Base-by-base conservation (phyloP, 768 basidiomycete species). In the Strobilomyces dryophilus region DNA sequence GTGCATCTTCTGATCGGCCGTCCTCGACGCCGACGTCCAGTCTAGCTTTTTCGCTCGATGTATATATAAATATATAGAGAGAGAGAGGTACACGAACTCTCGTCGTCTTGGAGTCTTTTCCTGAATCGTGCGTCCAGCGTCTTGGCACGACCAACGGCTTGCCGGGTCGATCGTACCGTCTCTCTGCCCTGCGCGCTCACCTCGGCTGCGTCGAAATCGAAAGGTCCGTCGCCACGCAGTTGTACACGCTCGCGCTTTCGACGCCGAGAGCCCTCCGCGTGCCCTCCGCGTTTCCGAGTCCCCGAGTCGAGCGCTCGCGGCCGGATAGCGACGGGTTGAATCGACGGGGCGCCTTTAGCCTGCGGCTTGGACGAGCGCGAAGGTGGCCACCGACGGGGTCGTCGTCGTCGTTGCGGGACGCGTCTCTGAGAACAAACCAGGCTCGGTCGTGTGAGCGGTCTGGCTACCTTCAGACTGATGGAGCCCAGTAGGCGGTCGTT, bases 231-330 rank as follows among this genome's bases (percentile, higher is more conserved):
- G 27, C 40, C 14, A n/a, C 5, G 20, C 7, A 60, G 59, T 56
- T n/a, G 20, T 60, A 56, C 20, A 56, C 54, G 17, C 31, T 61
- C 21, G 61, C 58, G 11, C 53, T 57, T 21, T 39, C 57, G 43
- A 51, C 29, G 12, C 40, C 61, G 54, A 51, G 20, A 50, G 59
- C 55, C 17, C 2, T 31, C 41, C 27, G 27, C 10, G 15, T 4
- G 4, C 9, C 8, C 8, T 8, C 15, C 37, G 37, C n/a, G 37
- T 18, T 10, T 5, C 18, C 10, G 5, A 39, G n/a, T n/a, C n/a
- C 27, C 8, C 27, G 27, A 27, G 27, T 27, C 27, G 27, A 27
- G 14, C 18, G 8, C 42, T 29, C 26, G n/a, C 26, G 15, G 18
- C 6, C 14, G 15, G 18, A 11, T 26, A 11, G 8, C 20, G 43